phyloP scores from a whole-genome alignment of 2,329 filamentous ascomycete species.

The Sporothrix protearum region DNA sequence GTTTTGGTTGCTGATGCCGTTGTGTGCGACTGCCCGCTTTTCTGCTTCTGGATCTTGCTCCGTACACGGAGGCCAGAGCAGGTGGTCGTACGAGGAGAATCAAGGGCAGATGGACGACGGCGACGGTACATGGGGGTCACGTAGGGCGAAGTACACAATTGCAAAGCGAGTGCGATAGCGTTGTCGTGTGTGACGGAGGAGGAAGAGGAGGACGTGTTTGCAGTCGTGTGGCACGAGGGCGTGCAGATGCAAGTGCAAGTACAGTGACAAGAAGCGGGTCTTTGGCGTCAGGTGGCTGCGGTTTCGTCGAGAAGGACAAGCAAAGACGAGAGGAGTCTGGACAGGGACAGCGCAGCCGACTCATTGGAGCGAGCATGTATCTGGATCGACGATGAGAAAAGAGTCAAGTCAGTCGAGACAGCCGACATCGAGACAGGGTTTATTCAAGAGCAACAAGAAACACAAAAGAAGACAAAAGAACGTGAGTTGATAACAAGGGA shows the following conservation, averaged over 20 bases:
- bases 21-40: conserved; percentile 1
- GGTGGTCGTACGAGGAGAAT: not conserved
- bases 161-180: not conserved
- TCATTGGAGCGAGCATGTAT: conserved; percentile 6
- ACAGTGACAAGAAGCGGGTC: not conserved
- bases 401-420: not conserved
- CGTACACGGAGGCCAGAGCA: conserved; percentile 15
- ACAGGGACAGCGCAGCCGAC: not conserved
- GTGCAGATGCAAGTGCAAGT: conserved; percentile 10
- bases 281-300: conserved; percentile 5
- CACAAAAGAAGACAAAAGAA: not conserved
- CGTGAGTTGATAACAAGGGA: not conserved
- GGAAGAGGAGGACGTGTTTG: not conserved
- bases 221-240: conserved; percentile 6
- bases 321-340: not conserved
- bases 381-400: conserved; percentile 6
- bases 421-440: not conserved
- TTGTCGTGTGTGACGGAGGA: not conserved
- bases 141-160: not conserved
- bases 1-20: not conserved
- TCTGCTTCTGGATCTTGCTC: not conserved
- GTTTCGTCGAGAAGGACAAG: not conserved
- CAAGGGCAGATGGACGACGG: not conserved
- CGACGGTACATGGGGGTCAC: conserved; percentile 17
- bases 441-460: not conserved